A percentile compares a stretch with the other conserved stretches of the same genome.
These are phyloP conservation scores for Cadophora luteo-olivacea DNA, from an alignment of 2,329 filamentous ascomycete species.

Conservation along the genomic window DNA sequence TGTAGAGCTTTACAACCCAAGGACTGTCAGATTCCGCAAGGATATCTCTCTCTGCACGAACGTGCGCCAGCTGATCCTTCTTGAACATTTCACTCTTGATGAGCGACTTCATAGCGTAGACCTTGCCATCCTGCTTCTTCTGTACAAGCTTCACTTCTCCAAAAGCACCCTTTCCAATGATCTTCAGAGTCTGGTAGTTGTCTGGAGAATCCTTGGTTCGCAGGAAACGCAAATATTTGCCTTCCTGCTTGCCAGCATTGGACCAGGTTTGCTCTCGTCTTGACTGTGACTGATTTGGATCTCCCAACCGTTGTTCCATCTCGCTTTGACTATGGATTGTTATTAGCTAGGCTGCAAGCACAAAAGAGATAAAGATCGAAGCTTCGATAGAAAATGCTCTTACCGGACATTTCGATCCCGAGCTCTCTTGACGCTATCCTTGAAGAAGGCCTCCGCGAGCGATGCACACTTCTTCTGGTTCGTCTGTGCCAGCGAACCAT, in stretches of 20 bases:
- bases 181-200: constrained; percentile 96
- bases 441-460: constrained; percentile 90
- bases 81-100: constrained; percentile 99
- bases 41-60: constrained; percentile 96
- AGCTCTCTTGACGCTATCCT: constrained; percentile 96
- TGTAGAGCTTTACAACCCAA: constrained; percentile 98
- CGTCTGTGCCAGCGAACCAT: constrained; percentile 67
- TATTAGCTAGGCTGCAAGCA: constrained; percentile 3
- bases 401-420: constrained; percentile 94
- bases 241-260: constrained; percentile 85
- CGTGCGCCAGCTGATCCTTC: constrained; percentile 96
- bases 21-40: constrained; percentile 98
- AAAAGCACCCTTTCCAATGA: constrained; percentile 98
- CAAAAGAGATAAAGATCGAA: not conserved
- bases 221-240: constrained; percentile 91
- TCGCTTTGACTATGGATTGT: constrained; percentile 76
- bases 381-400: constrained; percentile 35
- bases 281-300: constrained; percentile 74
- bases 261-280: constrained; percentile 87
- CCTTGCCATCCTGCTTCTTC: constrained; percentile 94
- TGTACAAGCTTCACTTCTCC: constrained; percentile 98
- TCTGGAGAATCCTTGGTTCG: constrained; percentile 91
- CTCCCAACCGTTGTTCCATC: constrained; percentile 83
- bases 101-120: constrained; percentile 97
- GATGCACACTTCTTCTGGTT: constrained; percentile 75